phyloP scores from a whole-genome alignment of 208 protist genomes.

The Leishmania aethiopica region DNA sequence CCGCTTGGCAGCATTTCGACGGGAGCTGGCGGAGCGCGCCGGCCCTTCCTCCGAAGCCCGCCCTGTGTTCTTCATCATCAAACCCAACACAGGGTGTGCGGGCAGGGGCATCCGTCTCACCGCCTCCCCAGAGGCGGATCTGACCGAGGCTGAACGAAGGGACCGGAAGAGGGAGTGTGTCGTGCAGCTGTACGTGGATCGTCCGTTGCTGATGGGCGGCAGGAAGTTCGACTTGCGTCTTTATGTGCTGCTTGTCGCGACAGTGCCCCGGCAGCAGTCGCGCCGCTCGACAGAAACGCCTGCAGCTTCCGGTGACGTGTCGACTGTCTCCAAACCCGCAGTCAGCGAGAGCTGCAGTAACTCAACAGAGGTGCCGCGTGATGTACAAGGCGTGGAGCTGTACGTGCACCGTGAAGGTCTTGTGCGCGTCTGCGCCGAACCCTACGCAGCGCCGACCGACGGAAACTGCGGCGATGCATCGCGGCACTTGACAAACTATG shows the following conservation, averaged over 20 bases:
- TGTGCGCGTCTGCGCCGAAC: slow-evolving; percentile 91
- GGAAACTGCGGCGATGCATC: slow-evolving; percentile 49
- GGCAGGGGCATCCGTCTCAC: slow-evolving; percentile 83
- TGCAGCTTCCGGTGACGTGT: neutral
- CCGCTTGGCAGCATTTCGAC: slow-evolving; percentile 35
- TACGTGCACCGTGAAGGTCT: slow-evolving; percentile 90
- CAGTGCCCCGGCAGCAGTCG: slow-evolving; percentile 14
- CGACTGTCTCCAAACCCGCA: neutral
- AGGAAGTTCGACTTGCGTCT: slow-evolving; percentile 95
- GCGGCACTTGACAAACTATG: slow-evolving; percentile 91
- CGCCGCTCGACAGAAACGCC: neutral
- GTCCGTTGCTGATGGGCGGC: slow-evolving; percentile 90
- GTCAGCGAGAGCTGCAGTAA: neutral
- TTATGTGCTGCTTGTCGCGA: slow-evolving; percentile 90
- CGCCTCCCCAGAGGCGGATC: slow-evolving; percentile 42
- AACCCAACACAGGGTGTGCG: slow-evolving; percentile 86
- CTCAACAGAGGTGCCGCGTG: slow-evolving; percentile 10
- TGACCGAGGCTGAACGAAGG: slow-evolving; percentile 36
- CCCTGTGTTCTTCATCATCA: slow-evolving; percentile 75
- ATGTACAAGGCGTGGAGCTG: slow-evolving; percentile 66
- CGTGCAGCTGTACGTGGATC: slow-evolving; percentile 89
- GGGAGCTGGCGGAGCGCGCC: neutral
- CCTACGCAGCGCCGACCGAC: slow-evolving; percentile 63
- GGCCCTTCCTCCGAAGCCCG: neutral
- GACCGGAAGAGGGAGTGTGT: slow-evolving; percentile 52